A percentile compares a stretch with the other conserved stretches of the same genome.
phyloP scores from a whole-genome alignment of 352 stramenopile species.

The Globisporangium solare region DNA sequence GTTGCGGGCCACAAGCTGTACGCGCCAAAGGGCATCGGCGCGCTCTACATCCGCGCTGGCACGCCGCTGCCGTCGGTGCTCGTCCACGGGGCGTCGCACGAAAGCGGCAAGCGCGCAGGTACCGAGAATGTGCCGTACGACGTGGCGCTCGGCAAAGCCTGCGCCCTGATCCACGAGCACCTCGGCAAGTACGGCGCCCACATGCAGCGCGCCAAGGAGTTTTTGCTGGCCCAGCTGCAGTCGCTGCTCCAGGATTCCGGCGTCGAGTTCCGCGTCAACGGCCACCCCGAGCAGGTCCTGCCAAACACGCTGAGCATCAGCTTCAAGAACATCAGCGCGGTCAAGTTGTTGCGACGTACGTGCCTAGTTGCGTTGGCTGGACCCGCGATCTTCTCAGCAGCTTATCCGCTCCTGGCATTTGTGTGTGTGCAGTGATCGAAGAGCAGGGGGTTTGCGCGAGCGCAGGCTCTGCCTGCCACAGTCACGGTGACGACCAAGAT shows the following conservation, averaged over 20 bases:
- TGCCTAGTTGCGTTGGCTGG: background rate
- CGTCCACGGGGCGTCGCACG: slow-evolving; percentile 90
- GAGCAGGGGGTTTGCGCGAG: slow-evolving; percentile 84
- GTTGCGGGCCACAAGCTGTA: slow-evolving; percentile 98
- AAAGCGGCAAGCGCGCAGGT: slow-evolving; percentile 90
- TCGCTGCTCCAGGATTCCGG: slow-evolving; percentile 34
- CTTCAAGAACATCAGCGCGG: slow-evolving; percentile 82
- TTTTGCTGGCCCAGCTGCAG: slow-evolving; percentile 50
- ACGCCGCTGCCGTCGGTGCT: slow-evolving; percentile 53
- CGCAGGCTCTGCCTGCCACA: slow-evolving; percentile 94
- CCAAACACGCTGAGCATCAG: slow-evolving; percentile 97
- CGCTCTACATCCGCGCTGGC: slow-evolving; percentile 62
- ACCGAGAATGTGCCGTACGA: slow-evolving; percentile 97
- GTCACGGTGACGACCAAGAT: slow-evolving; percentile 42
- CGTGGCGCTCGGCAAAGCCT: slow-evolving; percentile 90
- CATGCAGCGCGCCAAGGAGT: slow-evolving; percentile 60
- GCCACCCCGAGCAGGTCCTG: slow-evolving; percentile 74
- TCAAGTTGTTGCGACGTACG: slow-evolving; percentile 78
- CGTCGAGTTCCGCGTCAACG: slow-evolving; percentile 79
- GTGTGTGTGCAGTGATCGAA: slow-evolving; percentile 54
- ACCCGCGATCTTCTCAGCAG: background rate
- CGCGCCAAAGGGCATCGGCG: slow-evolving; percentile 90
- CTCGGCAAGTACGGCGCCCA: slow-evolving; percentile 66
- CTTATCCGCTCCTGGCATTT: background rate
- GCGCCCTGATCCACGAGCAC: slow-evolving; percentile 53